Evolutionary conservation across 164 flowering plant genomes (phyloP).

Genomic region (Tinospora cordifolia): DNA sequence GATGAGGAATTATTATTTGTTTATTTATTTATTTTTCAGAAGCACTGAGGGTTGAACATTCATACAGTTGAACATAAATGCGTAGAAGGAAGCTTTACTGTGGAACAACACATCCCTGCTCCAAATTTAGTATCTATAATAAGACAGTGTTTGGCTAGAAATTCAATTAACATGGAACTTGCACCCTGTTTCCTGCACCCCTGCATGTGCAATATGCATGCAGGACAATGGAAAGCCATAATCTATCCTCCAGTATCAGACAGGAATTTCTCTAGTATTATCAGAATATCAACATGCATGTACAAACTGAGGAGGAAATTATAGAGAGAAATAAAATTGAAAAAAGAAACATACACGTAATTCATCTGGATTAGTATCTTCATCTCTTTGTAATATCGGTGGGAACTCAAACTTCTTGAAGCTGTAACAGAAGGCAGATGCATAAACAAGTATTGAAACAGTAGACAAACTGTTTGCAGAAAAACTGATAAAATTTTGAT

Average conservation of each 20-base stretch:
- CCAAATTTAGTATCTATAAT: too few species aligned
- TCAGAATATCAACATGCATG: not conserved
- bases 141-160: not conserved
- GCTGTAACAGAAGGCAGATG: constrained; percentile 41
- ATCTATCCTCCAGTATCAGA: not conserved
- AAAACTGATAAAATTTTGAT: not conserved
- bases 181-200: not conserved
- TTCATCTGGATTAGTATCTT: constrained; percentile 78
- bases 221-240: not conserved
- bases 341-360: constrained; percentile 48
- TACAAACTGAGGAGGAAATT: not conserved
- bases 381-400: constrained; percentile 87
- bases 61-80: too few species aligned
- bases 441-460: constrained; percentile 1
- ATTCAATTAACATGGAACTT: not conserved
- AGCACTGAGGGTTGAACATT: too few species aligned
- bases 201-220: not conserved
- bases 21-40: too few species aligned
- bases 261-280: not conserved
- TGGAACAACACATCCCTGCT: too few species aligned
- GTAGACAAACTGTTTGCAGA: not conserved
- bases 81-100: too few species aligned
- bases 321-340: not conserved
- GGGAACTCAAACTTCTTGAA: constrained; percentile 88
- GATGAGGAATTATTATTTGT: too few species aligned